Evolutionary conservation across 2,329 filamentous ascomycete genomes (phyloP), one percentile per base, ranked within the genome.

Genomic region (Fusarium siculi): DNA sequence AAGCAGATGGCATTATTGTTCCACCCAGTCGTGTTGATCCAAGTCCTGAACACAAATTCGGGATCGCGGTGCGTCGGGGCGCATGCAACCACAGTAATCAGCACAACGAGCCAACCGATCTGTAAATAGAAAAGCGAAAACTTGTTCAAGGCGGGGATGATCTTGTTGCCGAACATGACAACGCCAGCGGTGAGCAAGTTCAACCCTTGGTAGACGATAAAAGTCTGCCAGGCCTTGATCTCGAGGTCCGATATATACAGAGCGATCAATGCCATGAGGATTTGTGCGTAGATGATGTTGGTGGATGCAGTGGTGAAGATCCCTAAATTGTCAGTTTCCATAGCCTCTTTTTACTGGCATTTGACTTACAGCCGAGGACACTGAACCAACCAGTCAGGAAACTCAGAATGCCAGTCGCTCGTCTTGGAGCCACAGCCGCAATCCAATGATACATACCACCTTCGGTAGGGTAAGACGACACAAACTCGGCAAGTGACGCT

Each of bases 401-500:
- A 3, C 64, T 66, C 2, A 66, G 7, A 2, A 66, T 66, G 0
- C 64, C 64, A 9, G 61, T 66, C 2, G 44, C 15, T 23, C 62
- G n/a, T 23, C 25, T 40, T 2, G 64, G 64, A 1, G 64, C 64
- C 0, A 66, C 49, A 4, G 64, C 64, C 2, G 64, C 64, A 16
- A 66, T 66, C 64, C 64, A 66, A 19, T 66, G 64, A 9, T 66
- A 66, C 64, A 66, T 66, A 10, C 64, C 64, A 0, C 64, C 64
- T 5, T 66, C 64, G 4, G 64, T 66, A 1, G 64, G 64, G 3
- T 66, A 66, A 8, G 64, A 66, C 1, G 64, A 66, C 6, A 66
- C 62, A 10, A 66, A 66, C 28, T 66, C 64, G 0, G 64, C 64
- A 1, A 66, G 37, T 1, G 61, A 59, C 7, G 64, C 64, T 2